phyloP scores from a whole-genome alignment of 345 rosid species.

The Nasturtium officinale region DNA sequence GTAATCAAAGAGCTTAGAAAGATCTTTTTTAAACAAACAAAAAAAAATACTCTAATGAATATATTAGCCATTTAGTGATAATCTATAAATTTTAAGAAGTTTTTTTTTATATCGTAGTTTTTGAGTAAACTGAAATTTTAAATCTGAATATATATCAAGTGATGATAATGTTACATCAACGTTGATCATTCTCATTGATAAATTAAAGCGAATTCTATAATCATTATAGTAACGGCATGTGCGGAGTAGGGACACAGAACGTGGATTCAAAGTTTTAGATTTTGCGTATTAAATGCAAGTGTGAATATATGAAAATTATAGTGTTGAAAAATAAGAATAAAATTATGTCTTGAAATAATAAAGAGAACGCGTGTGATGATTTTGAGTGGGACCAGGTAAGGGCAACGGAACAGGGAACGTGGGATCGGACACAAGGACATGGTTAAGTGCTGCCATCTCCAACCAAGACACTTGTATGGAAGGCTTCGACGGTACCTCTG shows the following conservation, averaged over 20 bases:
- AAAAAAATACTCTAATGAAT: neutral
- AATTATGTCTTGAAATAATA: neutral
- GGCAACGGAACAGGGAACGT: conserved; percentile 74
- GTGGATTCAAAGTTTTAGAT: conserved; percentile 15
- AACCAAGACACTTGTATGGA: conserved; percentile 90
- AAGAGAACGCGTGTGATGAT: conserved; percentile 14
- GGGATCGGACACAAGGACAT: conserved; percentile 69
- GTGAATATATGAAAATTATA: conserved; percentile 31
- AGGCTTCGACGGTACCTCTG: conserved; percentile 64
- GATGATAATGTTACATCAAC: conserved; percentile 38
- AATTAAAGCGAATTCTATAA: conserved; percentile 23
- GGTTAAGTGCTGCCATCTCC: conserved; percentile 80
- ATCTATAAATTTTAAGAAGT: neutral
- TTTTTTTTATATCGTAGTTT: neutral
- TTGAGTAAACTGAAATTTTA: neutral
- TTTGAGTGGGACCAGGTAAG: conserved; percentile 50
- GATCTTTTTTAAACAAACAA: too few species aligned
- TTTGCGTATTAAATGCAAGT: conserved; percentile 25
- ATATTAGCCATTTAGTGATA: too few species aligned
- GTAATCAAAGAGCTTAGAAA: neutral
- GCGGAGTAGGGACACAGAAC: conserved; percentile 35
- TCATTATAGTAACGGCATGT: conserved; percentile 33
- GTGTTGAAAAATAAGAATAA: conserved; percentile 27
- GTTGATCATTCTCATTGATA: conserved; percentile 1
- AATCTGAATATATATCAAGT: neutral